These are phyloP conservation scores for Plectosphaerella sp. DNA, from an alignment of 2,329 filamentous ascomycete species.

Conservation along the genomic window DNA sequence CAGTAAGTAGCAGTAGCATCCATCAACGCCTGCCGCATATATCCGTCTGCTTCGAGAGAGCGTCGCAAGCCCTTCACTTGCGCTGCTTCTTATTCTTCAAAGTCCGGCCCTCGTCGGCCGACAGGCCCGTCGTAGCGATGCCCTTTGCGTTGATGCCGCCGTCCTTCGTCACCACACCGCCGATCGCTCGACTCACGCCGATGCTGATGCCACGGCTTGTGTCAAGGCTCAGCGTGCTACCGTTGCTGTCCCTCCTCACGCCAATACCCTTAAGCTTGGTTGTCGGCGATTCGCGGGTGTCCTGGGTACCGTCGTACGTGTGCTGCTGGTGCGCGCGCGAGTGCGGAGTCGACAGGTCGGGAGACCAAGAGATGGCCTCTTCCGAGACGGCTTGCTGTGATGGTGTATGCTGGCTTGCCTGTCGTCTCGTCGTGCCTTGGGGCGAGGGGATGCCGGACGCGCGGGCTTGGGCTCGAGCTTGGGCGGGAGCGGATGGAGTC, in stretches of 20 bases:
- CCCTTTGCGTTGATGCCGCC: constrained; percentile 11
- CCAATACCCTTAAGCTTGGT: constrained; percentile 22
- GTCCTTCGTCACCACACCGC: constrained; percentile 28
- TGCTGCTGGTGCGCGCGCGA: background rate
- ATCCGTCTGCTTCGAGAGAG: no score
- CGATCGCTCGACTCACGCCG: constrained; percentile 27
- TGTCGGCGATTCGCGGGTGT: constrained; percentile 9
- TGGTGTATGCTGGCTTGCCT: constrained; percentile 1
- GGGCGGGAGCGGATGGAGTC: constrained; percentile 2
- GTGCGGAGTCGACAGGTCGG: background rate
- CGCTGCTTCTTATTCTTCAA: constrained; percentile 3
- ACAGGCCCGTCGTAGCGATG: constrained; percentile 7
- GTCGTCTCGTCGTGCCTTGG: constrained; percentile 7
- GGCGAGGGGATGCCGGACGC: constrained; percentile 10
- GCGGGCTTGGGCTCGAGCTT: constrained; percentile 5
- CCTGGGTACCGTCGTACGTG: constrained; percentile 5
- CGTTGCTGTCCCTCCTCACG: constrained; percentile 20
- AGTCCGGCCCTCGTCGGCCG: constrained; percentile 9
- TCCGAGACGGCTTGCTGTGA: constrained; percentile 5
- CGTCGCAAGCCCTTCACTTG: constrained; percentile 1
- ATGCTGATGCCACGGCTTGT: constrained; percentile 34
- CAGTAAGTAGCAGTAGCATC: background rate
- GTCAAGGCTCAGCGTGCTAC: constrained; percentile 34
- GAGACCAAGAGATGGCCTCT: constrained; percentile 1
- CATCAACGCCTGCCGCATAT: background rate